phyloP scores from a whole-genome alignment of 441 rosid genomes.

The Bruguiera hainesii region DNA sequence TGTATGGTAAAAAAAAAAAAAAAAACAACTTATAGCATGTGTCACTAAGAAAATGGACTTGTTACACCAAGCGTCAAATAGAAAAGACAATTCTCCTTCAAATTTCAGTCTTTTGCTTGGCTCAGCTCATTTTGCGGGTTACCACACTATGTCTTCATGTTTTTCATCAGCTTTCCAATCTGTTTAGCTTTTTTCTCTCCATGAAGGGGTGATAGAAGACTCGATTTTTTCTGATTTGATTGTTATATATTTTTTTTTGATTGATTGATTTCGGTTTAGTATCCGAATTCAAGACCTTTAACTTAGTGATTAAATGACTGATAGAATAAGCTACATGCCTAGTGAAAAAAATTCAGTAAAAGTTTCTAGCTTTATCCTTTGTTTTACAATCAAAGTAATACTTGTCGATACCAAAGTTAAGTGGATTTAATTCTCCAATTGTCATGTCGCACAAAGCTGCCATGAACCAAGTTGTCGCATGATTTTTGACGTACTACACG shows the following conservation, averaged over 20 bases:
- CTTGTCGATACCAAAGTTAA: too few species aligned
- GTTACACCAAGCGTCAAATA: conserved; percentile 22
- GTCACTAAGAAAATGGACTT: conserved; percentile 11
- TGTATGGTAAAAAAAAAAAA: neutral
- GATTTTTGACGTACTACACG: too few species aligned
- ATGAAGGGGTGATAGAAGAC: too few species aligned
- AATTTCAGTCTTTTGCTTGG: conserved; percentile 7
- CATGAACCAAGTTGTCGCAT: too few species aligned
- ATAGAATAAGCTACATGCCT: too few species aligned
- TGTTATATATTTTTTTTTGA: too few species aligned
- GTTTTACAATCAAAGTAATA: neutral
- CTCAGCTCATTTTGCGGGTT: conserved; percentile 6
- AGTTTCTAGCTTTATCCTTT: neutral
- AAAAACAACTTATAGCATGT: neutral
- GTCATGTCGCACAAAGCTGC: too few species aligned
- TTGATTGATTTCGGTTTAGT: too few species aligned
- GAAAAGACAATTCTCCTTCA: conserved; percentile 4
- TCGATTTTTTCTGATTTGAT: too few species aligned
- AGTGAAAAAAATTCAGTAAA: too few species aligned
- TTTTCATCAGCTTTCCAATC: neutral
- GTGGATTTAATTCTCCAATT: too few species aligned
- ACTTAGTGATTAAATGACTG: neutral
- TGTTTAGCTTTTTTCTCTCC: neutral
- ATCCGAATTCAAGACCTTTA: neutral
- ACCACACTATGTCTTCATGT: neutral